These are phyloP conservation scores for Pseudonectria foliicola DNA, from an alignment of 2,329 filamentous ascomycete species.

Conservation along the genomic window DNA sequence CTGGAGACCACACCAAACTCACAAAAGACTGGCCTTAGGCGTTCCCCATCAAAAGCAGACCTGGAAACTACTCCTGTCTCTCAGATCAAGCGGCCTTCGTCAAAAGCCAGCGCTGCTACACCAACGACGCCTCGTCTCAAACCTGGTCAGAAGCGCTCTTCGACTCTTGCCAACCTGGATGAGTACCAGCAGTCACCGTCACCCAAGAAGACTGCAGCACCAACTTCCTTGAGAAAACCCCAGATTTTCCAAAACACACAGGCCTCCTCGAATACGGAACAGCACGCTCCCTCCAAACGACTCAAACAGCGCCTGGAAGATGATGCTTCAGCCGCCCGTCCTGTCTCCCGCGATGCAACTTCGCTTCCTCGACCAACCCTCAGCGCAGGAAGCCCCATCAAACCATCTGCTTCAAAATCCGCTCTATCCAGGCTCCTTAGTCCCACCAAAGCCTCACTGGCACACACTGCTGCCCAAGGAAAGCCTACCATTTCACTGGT, in stretches of 20 bases:
- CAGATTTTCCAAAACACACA: slow-evolving; percentile 8
- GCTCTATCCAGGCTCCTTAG: slow-evolving; percentile 58
- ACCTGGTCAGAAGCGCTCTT: slow-evolving; percentile 21
- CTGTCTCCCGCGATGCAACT: slow-evolving; percentile 45
- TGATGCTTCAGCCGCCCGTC: slow-evolving; percentile 60
- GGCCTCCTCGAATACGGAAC: slow-evolving; percentile 15
- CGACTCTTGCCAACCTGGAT: slow-evolving; percentile 21
- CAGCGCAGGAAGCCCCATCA: slow-evolving; percentile 13
- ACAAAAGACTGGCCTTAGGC: slow-evolving; percentile 41
- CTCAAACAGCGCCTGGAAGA: slow-evolving; percentile 60
- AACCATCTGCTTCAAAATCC: slow-evolving; percentile 37
- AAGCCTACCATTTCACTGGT: slow-evolving; percentile 26
- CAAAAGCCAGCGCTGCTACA: slow-evolving; percentile 55
- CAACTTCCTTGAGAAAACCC: slow-evolving; percentile 12
- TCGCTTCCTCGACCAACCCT: slow-evolving; percentile 43
- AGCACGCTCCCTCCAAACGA: slow-evolving; percentile 55
- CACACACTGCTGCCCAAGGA: slow-evolving; percentile 34
- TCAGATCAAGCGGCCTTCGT: slow-evolving; percentile 35
- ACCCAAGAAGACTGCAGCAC: slow-evolving; percentile 20
- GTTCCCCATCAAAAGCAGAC: slow-evolving; percentile 45
- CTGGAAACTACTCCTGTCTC: slow-evolving; percentile 18
- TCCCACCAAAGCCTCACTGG: slow-evolving; percentile 69
- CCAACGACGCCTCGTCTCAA: slow-evolving; percentile 39
- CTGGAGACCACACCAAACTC: slow-evolving; percentile 30
- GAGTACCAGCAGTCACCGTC: slow-evolving; percentile 22